Evolutionary conservation across 2,329 filamentous ascomycete genomes (phyloP), one percentile per base, ranked within the genome.

Genomic region (Mycocentrospora acerina): DNA sequence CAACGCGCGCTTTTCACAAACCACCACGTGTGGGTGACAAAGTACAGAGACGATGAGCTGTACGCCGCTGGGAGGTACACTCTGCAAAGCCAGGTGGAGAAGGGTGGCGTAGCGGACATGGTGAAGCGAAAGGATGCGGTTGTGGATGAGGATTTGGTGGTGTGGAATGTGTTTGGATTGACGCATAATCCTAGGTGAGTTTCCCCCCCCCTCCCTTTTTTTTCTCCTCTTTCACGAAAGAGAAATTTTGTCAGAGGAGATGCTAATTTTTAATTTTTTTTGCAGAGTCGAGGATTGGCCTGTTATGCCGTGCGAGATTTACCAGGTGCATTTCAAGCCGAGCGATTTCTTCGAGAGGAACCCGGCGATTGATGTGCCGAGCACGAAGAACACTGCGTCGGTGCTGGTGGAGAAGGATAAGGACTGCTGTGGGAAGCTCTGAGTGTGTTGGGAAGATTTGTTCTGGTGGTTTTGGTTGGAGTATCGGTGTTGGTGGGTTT

Each of bases 291-390:
- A 77, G 49, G 74, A 76, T 44, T 77, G 71, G 69, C 74, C 74
- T 3, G 72, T 77, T 16, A 72, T 72, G 70, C 74, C 74, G 0
- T 62, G 67, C 2, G 74, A 77, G 45, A 73, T 73, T 25, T 69
- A 74, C 44, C 67, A 71, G 44, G 48, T 78, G 4, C 63, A 71
- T 17, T 62, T 78, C 36, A 69, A 72, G 27, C 76, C 77, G 0
- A 66, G 70, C 8, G 75, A 80, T 48, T 79, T 80, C 67, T 80
- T 79, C 46, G 69, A 67, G 2, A 67, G 60, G 19, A 80, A 79
- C 34, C 76, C 77, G 0, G 70, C 72, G 4, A 69, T 79, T 35
- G 76, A 79, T 60, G 74, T 80, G 15, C 75, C 76, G 2, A 57
- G 53, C 7, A 46, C 42, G n/a, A 63, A 58, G 54, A 67, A 67